These are phyloP conservation scores for Ciborinia camelliae DNA, from an alignment of 2,329 filamentous ascomycete species.

Conservation along the genomic window DNA sequence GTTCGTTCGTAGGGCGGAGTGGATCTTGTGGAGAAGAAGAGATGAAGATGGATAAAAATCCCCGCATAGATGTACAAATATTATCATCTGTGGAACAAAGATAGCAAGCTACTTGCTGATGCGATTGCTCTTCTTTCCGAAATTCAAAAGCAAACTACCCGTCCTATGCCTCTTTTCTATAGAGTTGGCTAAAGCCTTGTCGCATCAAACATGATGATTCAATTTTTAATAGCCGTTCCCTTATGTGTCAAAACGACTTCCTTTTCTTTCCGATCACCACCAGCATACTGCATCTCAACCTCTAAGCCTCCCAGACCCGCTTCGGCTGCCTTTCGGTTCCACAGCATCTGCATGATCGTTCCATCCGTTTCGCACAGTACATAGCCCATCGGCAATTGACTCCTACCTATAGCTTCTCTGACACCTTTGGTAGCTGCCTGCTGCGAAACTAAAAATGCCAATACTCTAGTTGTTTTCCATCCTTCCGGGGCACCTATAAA, in stretches of 20 bases:
- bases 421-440: slow-evolving; percentile 74
- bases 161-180: not conserved
- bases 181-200: not conserved
- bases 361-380: slow-evolving; percentile 59
- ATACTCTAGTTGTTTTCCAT: slow-evolving; percentile 59
- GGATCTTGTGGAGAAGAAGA: not conserved
- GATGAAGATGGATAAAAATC: not conserved
- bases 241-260: slow-evolving; percentile 52
- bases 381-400: slow-evolving; percentile 69
- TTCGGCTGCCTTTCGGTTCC: slow-evolving; percentile 64
- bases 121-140: slow-evolving; percentile 5
- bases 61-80: not conserved
- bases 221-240: slow-evolving; percentile 40
- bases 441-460: slow-evolving; percentile 70
- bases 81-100: slow-evolving; percentile 3
- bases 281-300: slow-evolving; percentile 46
- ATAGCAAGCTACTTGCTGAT: slow-evolving; percentile 9
- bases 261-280: slow-evolving; percentile 34
- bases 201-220: slow-evolving; percentile 12
- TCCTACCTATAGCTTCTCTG: slow-evolving; percentile 64
- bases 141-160: slow-evolving; percentile 3
- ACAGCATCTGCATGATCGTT: slow-evolving; percentile 63
- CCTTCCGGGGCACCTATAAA: slow-evolving; percentile 69
- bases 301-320: slow-evolving; percentile 59
- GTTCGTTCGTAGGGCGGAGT: not conserved